Conservation (phyloP, 257 asterid genomes). For the Petunia axillaris region DNA sequence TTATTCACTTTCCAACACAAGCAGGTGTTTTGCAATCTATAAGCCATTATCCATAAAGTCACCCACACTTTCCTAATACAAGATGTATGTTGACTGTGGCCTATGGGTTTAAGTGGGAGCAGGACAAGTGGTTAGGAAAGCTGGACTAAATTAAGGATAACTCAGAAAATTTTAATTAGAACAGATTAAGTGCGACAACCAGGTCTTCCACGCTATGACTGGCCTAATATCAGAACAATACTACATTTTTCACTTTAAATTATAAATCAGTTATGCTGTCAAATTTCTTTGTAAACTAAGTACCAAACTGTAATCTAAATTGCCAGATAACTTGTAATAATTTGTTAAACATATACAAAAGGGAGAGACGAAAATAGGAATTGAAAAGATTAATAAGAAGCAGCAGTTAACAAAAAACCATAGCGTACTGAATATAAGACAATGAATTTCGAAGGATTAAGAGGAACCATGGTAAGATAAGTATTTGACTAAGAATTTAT, state of each 20-base stretch:
- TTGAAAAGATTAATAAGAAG: not conserved
- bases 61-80: not conserved
- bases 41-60: not conserved
- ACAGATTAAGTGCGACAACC: not conserved
- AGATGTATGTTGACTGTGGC: not conserved
- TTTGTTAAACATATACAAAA: not conserved
- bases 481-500: not conserved
- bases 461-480: slow-evolving; percentile 19
- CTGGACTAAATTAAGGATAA: slow-evolving; percentile 14
- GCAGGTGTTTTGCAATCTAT: not conserved
- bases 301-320: slow-evolving; percentile 4
- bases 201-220: not conserved
- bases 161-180: not conserved
- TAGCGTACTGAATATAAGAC: not conserved
- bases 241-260: not conserved
- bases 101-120: not conserved
- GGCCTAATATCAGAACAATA: not conserved
- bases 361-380: not conserved
- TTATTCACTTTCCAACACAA: slow-evolving; percentile 8
- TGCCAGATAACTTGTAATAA: slow-evolving; percentile 16
- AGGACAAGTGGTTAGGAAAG: not conserved
- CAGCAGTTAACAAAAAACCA: not conserved
- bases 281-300: not conserved
- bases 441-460: not conserved
- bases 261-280: not conserved